Conservation (phyloP, 2,329 filamentous ascomycete genomes). For the Orbilia quercus region DNA sequence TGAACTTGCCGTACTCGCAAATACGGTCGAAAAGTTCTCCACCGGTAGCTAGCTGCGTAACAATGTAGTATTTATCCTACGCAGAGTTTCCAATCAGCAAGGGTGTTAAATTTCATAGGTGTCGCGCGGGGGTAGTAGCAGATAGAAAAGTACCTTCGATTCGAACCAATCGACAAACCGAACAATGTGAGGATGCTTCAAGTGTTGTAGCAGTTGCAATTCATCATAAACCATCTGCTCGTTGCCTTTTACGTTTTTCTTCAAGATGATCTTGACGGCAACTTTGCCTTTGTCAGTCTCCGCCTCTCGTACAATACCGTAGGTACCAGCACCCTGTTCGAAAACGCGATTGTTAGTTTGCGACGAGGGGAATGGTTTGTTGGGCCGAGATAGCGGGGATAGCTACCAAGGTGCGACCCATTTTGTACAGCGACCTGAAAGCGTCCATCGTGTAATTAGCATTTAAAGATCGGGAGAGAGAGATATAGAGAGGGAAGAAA, state of each 20-base stretch:
- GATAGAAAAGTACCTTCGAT: conserved; percentile 88
- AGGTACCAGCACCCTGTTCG: conserved; percentile 82
- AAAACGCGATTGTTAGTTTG: conserved; percentile 10
- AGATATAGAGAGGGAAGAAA: conserved; percentile 20
- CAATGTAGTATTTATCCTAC: conserved; percentile 99
- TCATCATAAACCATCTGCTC: conserved; percentile 99
- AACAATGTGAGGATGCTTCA: conserved; percentile 95
- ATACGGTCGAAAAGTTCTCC: conserved; percentile 98
- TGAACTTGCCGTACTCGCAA: conserved; percentile 97
- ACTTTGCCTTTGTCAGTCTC: conserved; percentile 74
- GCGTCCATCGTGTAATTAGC: conserved; percentile 47
- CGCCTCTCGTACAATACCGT: conserved; percentile 96
- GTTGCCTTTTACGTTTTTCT: conserved; percentile 98
- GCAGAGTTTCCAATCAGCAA: not conserved
- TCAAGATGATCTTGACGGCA: conserved; percentile 98
- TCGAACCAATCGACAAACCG: conserved; percentile 99
- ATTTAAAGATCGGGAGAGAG: conserved; percentile 4
- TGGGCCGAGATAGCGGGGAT: conserved; percentile 4
- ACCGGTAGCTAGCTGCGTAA: conserved; percentile 93
- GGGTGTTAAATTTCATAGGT: not conserved
- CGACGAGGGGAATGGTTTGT: not conserved
- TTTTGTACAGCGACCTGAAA: conserved; percentile 82
- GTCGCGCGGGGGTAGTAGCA: not conserved
- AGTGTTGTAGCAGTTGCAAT: conserved; percentile 87
- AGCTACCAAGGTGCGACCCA: conserved; percentile 80